Evolutionary conservation across 106 monocot species (phyloP).

Genomic region (Alisma plantagoaquatica): DNA sequence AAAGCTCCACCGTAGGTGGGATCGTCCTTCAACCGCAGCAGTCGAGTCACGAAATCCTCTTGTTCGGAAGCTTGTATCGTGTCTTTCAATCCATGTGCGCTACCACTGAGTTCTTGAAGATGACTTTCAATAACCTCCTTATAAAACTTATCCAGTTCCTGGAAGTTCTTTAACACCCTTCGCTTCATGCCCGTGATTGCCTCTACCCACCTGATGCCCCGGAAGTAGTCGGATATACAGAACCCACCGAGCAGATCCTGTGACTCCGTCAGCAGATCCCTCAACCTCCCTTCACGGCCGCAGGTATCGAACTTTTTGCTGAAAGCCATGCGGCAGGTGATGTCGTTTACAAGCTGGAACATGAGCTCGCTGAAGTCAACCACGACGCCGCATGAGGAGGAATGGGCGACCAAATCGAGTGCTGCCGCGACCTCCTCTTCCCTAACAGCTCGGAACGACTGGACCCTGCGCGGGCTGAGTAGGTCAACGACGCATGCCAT

Average conservation of each 20-base stretch:
- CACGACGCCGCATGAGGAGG: neutral
- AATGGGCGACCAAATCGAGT: neutral
- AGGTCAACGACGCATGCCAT: neutral
- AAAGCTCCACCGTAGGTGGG: no score
- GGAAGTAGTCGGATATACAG: neutral
- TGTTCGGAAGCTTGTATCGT: no score
- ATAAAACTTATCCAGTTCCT: neutral
- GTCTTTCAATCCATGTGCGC: no score
- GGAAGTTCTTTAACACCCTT: neutral
- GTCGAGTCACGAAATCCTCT: no score
- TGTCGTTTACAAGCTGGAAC: neutral
- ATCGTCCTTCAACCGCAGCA: no score
- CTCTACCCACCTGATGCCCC: neutral
- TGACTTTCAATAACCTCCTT: neutral
- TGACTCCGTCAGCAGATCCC: neutral
- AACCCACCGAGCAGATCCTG: neutral
- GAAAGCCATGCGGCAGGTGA: neutral
- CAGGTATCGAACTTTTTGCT: neutral
- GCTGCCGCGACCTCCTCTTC: neutral
- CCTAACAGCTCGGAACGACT: neutral
- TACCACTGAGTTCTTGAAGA: no score
- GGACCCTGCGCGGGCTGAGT: neutral
- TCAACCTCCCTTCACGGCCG: neutral
- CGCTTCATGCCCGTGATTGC: neutral
- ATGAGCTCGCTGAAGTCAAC: neutral